Base-by-base conservation (phyloP, 768 basidiomycete genomes). In the Tephrocybe sp. region DNA sequence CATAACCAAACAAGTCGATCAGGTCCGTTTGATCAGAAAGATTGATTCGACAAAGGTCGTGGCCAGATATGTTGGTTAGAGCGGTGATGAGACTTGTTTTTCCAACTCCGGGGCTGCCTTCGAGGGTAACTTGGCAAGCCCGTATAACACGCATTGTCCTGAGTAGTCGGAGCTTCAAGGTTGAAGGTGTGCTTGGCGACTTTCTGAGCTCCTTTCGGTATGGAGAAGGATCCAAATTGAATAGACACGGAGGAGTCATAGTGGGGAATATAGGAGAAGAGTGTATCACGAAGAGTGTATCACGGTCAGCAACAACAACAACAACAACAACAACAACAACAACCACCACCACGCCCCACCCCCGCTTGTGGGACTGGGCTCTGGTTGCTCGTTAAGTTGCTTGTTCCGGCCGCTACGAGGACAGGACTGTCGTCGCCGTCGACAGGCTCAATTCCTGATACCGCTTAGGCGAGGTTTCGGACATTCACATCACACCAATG, bases 21-120 rank as follows among this genome's bases (percentile, higher is more conserved):
- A 99, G 77, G 63, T 99, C 97, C 0, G 95, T 98, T 65, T 99
- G 97, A 59, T 99, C 97, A 4, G 97, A 98, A 18, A 99, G 70
- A 68, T 99, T 99, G 76, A 99, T 94, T 18, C 97, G 86, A 63
- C 85, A 91, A 24, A 98, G 75, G 23, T 76, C 69, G 61, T 93
- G 82, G 15, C 93, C 91, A 31, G 85, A 73, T 4, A 88, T 70
- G 52, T 83, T 84, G 19, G 94, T 92, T 10, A 99, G 73, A 8
- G 97, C 95, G 15, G 85, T 77, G 42, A 98, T 73, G 3, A 99
- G 77, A 62, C 91, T 97, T 2, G 97, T 98, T 69, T 99, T 99
- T 2, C 97, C 97, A 12, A 98, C 97, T 0, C 97, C 97, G 10
- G 97, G 97, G 66, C 94, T 97, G 1, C 97, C 97, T 63, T 99